Evolutionary conservation across 75 land plant genomes (phyloP).

Genomic region (Selaginella moellendorffii): DNA sequence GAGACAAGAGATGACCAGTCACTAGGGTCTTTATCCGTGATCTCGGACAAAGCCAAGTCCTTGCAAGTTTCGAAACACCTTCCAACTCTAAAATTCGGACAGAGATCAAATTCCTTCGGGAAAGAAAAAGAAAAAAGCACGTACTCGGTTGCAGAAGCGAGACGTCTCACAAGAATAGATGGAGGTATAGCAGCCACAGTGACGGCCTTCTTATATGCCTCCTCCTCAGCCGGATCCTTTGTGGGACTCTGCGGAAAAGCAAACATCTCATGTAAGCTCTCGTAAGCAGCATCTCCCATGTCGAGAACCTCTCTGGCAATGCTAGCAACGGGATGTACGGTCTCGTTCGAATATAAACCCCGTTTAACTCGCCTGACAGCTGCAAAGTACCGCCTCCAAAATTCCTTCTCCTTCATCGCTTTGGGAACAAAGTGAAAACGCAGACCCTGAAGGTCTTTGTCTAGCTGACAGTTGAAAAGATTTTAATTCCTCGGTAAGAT

Average conservation of each 20-base stretch:
- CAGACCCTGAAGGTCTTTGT: slow-evolving; percentile 19
- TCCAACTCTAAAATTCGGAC: slow-evolving; percentile 30
- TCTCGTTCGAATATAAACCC: slow-evolving; percentile 8
- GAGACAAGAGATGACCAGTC: background rate
- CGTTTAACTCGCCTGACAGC: slow-evolving; percentile 20
- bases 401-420: slow-evolving; percentile 30
- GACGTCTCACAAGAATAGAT: background rate
- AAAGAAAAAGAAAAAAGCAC: background rate
- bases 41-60: slow-evolving; percentile 30
- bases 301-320: background rate
- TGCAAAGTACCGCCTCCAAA: slow-evolving; percentile 28
- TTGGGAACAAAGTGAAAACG: slow-evolving; percentile 23
- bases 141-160: background rate
- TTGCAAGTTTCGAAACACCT: slow-evolving; percentile 42
- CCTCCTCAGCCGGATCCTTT: background rate
- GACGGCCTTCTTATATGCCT: background rate
- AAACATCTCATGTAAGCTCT: background rate
- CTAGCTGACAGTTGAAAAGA: slow-evolving; percentile 13
- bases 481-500: background rate
- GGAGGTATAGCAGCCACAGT: background rate
- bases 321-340: slow-evolving; percentile 10
- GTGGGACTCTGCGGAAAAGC: background rate
- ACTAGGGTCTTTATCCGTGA: background rate
- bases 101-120: background rate
- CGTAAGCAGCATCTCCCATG: background rate